These are phyloP conservation scores for Endotrypanum monterogeii DNA, from an alignment of 208 protist genomes.

Conservation along the genomic window DNA sequence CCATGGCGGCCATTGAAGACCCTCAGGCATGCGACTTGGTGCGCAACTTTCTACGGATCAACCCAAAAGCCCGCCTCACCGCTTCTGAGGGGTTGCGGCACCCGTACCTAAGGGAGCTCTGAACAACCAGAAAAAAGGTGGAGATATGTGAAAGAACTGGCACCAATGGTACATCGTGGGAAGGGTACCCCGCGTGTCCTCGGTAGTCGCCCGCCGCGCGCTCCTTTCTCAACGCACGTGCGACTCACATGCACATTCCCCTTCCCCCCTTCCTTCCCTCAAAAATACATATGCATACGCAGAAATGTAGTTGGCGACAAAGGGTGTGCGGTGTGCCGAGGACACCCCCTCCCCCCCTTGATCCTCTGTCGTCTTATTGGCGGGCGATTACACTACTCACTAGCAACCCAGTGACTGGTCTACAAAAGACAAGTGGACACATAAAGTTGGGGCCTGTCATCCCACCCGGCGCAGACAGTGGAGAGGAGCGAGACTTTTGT, in stretches of 20 bases:
- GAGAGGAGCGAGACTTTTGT: not conserved
- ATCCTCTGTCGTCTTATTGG: no score
- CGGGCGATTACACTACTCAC: no score
- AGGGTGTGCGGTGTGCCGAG: not conserved
- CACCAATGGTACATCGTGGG: not conserved
- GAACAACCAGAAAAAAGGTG: not conserved
- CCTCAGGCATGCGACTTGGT: constrained; percentile 63
- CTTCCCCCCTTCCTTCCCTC: no score
- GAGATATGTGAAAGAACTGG: not conserved
- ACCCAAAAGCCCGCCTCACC: constrained; percentile 50
- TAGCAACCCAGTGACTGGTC: not conserved
- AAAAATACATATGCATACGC: not conserved
- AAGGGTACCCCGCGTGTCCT: not conserved
- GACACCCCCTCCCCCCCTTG: not conserved
- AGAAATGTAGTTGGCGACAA: not conserved
- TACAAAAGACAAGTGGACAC: not conserved
- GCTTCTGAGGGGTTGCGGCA: constrained; percentile 67
- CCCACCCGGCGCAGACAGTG: no score
- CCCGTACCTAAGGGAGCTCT: constrained; percentile 42
- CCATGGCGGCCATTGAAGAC: constrained; percentile 45
- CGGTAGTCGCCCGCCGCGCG: not conserved
- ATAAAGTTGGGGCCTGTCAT: not conserved
- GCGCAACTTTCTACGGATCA: constrained; percentile 57
- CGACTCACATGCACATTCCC: not conserved
- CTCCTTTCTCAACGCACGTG: not conserved